Evolutionary conservation across 495 filamentous ascomycete species (phyloP), one percentile per base, ranked within the genome.

Genomic region (Penicillium cosmopolitanum): DNA sequence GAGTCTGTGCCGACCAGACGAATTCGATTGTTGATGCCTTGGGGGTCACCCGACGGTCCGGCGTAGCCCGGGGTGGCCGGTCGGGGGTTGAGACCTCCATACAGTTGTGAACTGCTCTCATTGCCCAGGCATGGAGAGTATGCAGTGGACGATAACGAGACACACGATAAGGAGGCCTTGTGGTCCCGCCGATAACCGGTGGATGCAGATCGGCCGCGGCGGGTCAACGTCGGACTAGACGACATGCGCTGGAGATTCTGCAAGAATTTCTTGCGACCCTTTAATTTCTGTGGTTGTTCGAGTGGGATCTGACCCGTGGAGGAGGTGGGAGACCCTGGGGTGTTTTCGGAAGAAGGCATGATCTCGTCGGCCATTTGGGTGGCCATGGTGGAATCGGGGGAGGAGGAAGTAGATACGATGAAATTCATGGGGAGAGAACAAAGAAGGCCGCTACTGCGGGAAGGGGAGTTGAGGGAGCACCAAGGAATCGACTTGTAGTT

Each of bases 241-340:
- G 93, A 90, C 58, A 98, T 95, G 43, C 92, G 89, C 65, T 96
- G 87, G 50, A 98, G 82, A 50, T 85, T 86, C 58, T 91, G 87
- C 19, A 97, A 74, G 42, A 98, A 76, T 52, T 87, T 86, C 56
- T 87, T 85, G 34, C 90, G 84, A 21, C 90, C 88, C 70, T 87
- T 92, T 50, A 87, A 79, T 73, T 91, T 95, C 8, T 75, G 73
- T 11, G 79, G 77, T 43, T 73, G 75, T 40, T 87, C 85, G 53
- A 81, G 60, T 1, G 80, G 77, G 18, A 81, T 73, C 66, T 77
- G 73, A 4, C 67, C 73, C 9, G 58, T 62, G 12, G 70, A 66
- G 11, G 74, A 71, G 33, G 58, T 58, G 5, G 28, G 28, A 31
- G 28, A 31, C 28, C 28, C 28, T 34, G 74, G 58, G 8, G 71